Evolutionary conservation across 345 rosid genomes (phyloP), one percentile per base, ranked within the genome.

Genomic region (Rhizophora apiculata): DNA sequence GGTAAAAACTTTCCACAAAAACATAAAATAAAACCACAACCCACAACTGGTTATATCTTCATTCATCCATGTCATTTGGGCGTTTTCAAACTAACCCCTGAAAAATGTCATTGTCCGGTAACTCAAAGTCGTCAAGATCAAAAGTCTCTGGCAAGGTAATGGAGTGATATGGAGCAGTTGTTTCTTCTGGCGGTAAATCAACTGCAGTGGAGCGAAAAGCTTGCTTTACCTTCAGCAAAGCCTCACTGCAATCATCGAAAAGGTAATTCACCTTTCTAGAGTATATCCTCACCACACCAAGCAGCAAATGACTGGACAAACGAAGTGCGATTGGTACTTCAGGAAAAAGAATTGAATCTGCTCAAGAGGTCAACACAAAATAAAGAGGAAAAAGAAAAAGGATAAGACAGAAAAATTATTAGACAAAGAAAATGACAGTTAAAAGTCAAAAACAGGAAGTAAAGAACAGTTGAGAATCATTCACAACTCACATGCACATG

Each of bases 111-210:
- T 82, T 90, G 68, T 96, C 97, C 81, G 98, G 99, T 72, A 96
- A 90, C 91, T 96, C 99, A 83, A 96, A 96, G 75, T 96, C 99
- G 82, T 92, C 99, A 78, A 96, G 99, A 85, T 96, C 99, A 84
- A 96, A 96, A 36, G 99, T 96, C 90, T 96, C 99, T 2, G 99
- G 99, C 85, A 96, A 84, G 34, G 99, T 96, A 70, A 96, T 96
- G 5, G 99, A 92, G 80, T 92, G 97, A 79, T 92, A 96, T 1
- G 99, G 99, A 55, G 99, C 98, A 67, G 94, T 90, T 4, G 99
- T 92, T 81, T 96, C 98, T 79, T 96, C 99, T 20, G 98, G 98
- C 0, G 98, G 98, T 68, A 96, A 79, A 86, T 96, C 99, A 82
- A 96, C 99, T 8, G 95, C 96, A 74, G 93, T 82, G 70, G 99